These are phyloP conservation scores for Globisporangium canariense DNA, from an alignment of 352 stramenopile species.

Conservation along the genomic window DNA sequence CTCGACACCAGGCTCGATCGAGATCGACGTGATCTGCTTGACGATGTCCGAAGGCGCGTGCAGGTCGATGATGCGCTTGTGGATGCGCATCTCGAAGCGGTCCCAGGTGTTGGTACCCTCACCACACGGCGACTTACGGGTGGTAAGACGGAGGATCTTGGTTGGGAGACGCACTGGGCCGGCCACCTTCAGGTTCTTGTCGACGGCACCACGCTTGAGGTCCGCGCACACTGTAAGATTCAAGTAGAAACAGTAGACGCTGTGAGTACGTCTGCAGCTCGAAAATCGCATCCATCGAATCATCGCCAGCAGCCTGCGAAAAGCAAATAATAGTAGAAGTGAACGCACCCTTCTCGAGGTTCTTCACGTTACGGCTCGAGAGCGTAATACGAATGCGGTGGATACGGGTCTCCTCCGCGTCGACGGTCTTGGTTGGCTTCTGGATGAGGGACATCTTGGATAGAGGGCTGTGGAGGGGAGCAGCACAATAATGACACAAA, in stretches of 20 bases:
- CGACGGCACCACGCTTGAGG: constrained; percentile 96
- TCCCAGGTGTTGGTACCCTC: constrained; percentile 99
- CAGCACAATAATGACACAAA: not conserved
- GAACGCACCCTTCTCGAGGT: constrained; percentile 94
- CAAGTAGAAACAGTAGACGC: not conserved
- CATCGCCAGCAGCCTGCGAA: not conserved
- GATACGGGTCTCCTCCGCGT: constrained; percentile 84
- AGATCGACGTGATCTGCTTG: constrained; percentile 99
- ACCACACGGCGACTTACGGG: constrained; percentile 98
- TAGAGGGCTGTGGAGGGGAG: constrained; percentile 59
- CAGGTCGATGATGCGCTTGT: constrained; percentile 99
- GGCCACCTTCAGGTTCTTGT: constrained; percentile 98
- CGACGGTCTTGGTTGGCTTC: constrained; percentile 81
- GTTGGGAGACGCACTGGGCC: constrained; percentile 98
- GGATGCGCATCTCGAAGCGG: constrained; percentile 98
- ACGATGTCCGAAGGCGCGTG: constrained; percentile 98
- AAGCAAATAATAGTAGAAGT: not conserved
- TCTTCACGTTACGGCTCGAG: constrained; percentile 98
- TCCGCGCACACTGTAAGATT: constrained; percentile 90
- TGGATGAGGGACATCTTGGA: constrained; percentile 87
- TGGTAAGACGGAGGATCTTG: constrained; percentile 98
- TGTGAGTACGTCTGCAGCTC: not conserved
- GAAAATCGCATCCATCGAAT: not conserved
- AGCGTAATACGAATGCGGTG: constrained; percentile 99
- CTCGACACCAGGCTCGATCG: constrained; percentile 98